Evolutionary conservation across 2,329 filamentous ascomycete genomes (phyloP), one percentile per base, ranked within the genome.

Genomic region (Chrysosphaeria jannelii): DNA sequence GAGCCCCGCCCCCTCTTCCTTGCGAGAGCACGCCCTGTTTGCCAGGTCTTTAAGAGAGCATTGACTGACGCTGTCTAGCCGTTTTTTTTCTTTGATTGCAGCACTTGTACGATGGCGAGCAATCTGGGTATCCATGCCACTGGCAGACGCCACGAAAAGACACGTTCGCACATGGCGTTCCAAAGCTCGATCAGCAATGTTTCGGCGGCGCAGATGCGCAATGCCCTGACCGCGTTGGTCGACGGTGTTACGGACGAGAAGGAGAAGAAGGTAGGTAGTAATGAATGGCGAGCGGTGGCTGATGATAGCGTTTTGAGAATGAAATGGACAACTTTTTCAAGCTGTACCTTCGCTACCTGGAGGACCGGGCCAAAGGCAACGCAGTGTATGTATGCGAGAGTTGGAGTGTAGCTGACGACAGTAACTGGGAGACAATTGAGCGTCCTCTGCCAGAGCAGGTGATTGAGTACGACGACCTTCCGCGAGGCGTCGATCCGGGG

Each of bases 261-360:
- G 31, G 50, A 71, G 44, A 75, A 74, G 50, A 81, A 90, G 71
- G 78, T 79, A 52, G 16, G 7, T 18, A 18, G 21, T 28, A 22
- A 27, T 15, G n/a, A n/a, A n/a, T n/a, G n/a, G n/a, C n/a, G n/a
- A n/a, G n/a, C n/a, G n/a, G n/a, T n/a, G n/a, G 5, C 10, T 14
- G 8, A n/a, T 3, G 22, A 35, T 35, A 75, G 74, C 65, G 88
- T 34, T 93, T 93, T 47, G 81, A 93, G 54, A 88, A 79, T 4
- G 81, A 97, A 53, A 93, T 91, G 79, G 85, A 97, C 63, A 97
- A 97, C 66, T 97, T 97, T 60, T 97, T 97, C 44, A 70, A 78
- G 30, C 70, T 97, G 31, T 97, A 97, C 69, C 72, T 85, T 43
- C 67, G 85, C 50, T 97, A 91, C 51, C 57, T 97, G 32, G 91